phyloP scores from a whole-genome alignment of 176 grass and related monocot genomes.

The Triticum urartu region DNA sequence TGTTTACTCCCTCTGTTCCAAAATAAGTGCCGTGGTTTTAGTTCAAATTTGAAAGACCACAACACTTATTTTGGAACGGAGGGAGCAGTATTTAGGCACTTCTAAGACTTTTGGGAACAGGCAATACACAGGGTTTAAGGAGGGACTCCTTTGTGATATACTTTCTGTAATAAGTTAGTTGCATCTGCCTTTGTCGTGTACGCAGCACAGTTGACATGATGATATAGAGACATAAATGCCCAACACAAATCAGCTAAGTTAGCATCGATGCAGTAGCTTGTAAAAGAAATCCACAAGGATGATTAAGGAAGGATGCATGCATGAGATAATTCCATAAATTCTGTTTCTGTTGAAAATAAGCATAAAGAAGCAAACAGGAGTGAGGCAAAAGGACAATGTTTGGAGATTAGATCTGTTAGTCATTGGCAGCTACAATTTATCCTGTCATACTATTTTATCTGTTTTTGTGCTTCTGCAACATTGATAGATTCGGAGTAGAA shows the following conservation, averaged over 20 bases:
- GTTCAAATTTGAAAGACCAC: no score
- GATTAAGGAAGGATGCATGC: neutral
- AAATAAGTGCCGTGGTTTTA: no score
- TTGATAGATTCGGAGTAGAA: neutral
- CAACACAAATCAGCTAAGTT: neutral
- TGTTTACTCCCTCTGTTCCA: neutral
- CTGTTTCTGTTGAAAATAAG: neutral
- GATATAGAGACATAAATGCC: neutral
- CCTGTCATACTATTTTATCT: slow-evolving; percentile 2
- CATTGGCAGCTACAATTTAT: neutral
- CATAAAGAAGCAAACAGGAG: neutral
- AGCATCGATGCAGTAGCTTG: neutral
- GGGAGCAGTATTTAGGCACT: neutral
- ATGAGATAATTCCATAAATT: neutral
- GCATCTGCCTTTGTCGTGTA: neutral
- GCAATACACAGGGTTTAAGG: neutral
- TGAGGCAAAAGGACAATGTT: neutral
- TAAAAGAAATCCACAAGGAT: slow-evolving; percentile 11
- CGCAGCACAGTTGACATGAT: neutral
- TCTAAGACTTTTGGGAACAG: neutral
- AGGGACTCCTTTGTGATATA: neutral
- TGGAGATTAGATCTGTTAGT: neutral
- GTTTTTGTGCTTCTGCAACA: slow-evolving; percentile 15
- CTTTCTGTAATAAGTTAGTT: neutral
- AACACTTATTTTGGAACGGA: neutral